These are phyloP conservation scores for Boletus pseudo-olivaceus DNA, from an alignment of 768 basidiomycete genomes.

Conservation along the genomic window DNA sequence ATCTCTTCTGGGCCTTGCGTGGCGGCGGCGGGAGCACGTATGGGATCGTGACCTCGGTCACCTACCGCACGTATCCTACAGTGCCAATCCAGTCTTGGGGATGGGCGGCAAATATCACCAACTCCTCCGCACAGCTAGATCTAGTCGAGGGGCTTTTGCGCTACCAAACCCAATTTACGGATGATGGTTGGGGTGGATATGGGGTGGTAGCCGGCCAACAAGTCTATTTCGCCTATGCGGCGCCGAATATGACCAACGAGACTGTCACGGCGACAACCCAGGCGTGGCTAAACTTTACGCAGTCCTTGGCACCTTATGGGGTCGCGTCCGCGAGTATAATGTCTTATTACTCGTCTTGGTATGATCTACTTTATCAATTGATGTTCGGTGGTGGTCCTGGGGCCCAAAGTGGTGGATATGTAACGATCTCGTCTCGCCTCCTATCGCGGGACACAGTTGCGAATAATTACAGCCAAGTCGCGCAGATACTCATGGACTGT, in stretches of 20 bases:
- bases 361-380: neutral
- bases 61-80: conserved; percentile 41
- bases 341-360: conserved; percentile 9
- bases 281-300: conserved; percentile 29
- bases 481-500: conserved; percentile 14
- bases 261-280: conserved; percentile 32
- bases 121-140: conserved; percentile 22
- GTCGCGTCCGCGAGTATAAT: conserved; percentile 29
- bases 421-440: conserved; percentile 25
- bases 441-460: conserved; percentile 29
- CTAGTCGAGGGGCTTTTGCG: conserved; percentile 36
- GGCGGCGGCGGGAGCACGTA: conserved; percentile 50
- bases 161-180: conserved; percentile 34
- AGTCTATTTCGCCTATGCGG: conserved; percentile 3
- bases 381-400: neutral
- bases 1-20: conserved; percentile 53
- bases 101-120: conserved; percentile 31
- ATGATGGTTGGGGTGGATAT: conserved; percentile 47
- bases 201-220: neutral
- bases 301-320: neutral
- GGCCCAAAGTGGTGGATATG: conserved; percentile 13
- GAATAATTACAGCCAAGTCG: conserved; percentile 22
- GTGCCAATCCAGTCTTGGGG: conserved; percentile 30
- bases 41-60: conserved; percentile 44
- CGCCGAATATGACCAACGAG: conserved; percentile 34